Base-by-base conservation (phyloP, 768 basidiomycete genomes). In the Mycena alexandri region DNA sequence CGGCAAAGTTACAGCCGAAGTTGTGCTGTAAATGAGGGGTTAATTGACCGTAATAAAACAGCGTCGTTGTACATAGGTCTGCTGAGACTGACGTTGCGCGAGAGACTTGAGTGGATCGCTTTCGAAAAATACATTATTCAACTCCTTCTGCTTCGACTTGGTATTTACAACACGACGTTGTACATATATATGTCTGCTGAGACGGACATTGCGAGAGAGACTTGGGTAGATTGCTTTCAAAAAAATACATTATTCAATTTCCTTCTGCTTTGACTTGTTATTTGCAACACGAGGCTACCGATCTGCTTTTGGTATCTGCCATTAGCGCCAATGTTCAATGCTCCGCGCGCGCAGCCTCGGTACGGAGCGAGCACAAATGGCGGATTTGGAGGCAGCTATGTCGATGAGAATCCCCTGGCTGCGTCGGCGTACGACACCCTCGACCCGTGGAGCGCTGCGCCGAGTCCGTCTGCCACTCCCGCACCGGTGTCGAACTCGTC, bases 401-500 rank as follows among this genome's bases (percentile, higher is more conserved):
- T 93, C 24, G 89, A 89, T 71, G 90, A 93, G 71, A 89, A 94
- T 74, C 93, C 93, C 2, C 84, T 94, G 34, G 83, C 88, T 22
- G 85, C 79, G 73, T 93, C 92, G 4, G 88, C 87, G 13, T 93
- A 93, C 75, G 93, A 93, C 72, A 90, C 91, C 44, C 83, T 89
- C 22, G 93, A 94, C 77, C 92, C 93, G 29, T 93, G 92, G 92
- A 92, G 90, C 75, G 81, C 90, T 68, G 83, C 87, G 21, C 92
- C 92, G 4, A 90, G 89, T 68, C 92, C 92, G 25, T 85, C 88
- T 41, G 88, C 89, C 14, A 90, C 91, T 34, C 86, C 88, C 34
- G 76, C 83, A 52, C 87, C 88, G 51, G 76, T 81, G n/a, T 72
- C 83, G 44, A 76, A 85, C 25, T 83, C 38, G 38, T 38, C 86